phyloP scores from a whole-genome alignment of 2,329 filamentous ascomycete species.

The Piedraia hortae region DNA sequence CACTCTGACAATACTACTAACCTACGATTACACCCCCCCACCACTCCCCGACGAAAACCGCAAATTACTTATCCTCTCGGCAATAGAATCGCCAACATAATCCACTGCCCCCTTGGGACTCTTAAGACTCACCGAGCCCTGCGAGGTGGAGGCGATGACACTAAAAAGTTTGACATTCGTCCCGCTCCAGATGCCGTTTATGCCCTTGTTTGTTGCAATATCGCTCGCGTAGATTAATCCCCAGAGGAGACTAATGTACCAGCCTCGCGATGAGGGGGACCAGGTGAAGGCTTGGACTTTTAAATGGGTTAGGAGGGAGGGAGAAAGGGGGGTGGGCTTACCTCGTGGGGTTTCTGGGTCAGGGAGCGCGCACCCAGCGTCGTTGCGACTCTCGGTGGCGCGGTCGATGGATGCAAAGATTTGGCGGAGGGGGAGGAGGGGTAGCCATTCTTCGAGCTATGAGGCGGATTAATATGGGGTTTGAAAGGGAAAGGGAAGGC shows the following conservation, averaged over 20 bases:
- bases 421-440: conserved; percentile 68
- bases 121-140: conserved; percentile 27
- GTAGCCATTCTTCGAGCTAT: conserved; percentile 77
- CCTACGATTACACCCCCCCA: too few relatives aligned
- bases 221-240: conserved; percentile 75
- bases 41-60: too few relatives aligned
- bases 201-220: conserved; percentile 56
- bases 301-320: background rate
- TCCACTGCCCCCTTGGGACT: conserved; percentile 78
- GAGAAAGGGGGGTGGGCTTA: background rate
- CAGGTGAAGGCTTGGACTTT: conserved; percentile 81
- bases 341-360: conserved; percentile 34
- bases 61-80: conserved; percentile 49
- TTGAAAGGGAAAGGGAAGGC: conserved; percentile 1
- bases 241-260: conserved; percentile 92
- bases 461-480: background rate
- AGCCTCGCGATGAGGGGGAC: conserved; percentile 68
- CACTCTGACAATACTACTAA: too few relatives aligned
- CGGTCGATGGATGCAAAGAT: conserved; percentile 44
- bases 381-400: conserved; percentile 1
- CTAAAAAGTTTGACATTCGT: conserved; percentile 72
- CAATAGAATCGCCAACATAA: conserved; percentile 71
- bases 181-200: conserved; percentile 69
- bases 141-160: conserved; percentile 36
- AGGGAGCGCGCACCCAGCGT: conserved; percentile 10